Base-by-base conservation (phyloP, 306 rosid species). In the Prinsepia uniflora region DNA sequence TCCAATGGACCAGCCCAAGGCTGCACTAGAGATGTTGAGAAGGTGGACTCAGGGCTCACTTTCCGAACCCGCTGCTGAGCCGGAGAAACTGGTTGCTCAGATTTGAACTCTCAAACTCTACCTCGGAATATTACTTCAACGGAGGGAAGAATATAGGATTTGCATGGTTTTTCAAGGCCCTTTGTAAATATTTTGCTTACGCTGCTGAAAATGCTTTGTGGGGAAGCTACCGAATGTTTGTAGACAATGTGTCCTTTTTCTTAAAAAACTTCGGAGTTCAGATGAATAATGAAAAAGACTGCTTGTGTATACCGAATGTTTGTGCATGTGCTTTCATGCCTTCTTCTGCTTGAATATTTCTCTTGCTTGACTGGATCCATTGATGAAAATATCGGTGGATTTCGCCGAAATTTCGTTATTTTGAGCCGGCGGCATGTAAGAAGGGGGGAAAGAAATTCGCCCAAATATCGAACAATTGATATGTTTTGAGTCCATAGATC, bases 1-100 rank as follows among this genome's bases (percentile, higher is more conserved):
- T 72, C 99, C 99, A 4, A 94, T 94, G 99, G 99, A 94, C 79
- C 99, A 94, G 76, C 99, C 99, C 15, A 84, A 87, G 88, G 97
- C 99, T 74, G 68, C 99, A 17, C 63, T 94, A 44, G 96, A 84
- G 89, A 94, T 94, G 99, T 80, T 94, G 90, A 84, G 74, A 75
- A 86, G 81, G 81, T 94, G 97, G 99, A 94, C 90, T 68, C 84
- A 39, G 68, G 96, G 97, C 48, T 71, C 80, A 53, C 96, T 94
- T 70, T 78, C 86, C 20, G 78, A 78, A 60, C 66, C 78, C 42
- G 81, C 67, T 49, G 69, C 61, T 47, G 79, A 81, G 46, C 40
- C 61, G 11, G 79, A 79, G 65, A 74, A 65, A 41, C 71, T 82
- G 80, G 79, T 91, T 66, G 85, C 97, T 39, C 84, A 91, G 72